Evolutionary conservation across 768 basidiomycete species (phyloP).

Genomic region (Boletellus ananiceps): DNA sequence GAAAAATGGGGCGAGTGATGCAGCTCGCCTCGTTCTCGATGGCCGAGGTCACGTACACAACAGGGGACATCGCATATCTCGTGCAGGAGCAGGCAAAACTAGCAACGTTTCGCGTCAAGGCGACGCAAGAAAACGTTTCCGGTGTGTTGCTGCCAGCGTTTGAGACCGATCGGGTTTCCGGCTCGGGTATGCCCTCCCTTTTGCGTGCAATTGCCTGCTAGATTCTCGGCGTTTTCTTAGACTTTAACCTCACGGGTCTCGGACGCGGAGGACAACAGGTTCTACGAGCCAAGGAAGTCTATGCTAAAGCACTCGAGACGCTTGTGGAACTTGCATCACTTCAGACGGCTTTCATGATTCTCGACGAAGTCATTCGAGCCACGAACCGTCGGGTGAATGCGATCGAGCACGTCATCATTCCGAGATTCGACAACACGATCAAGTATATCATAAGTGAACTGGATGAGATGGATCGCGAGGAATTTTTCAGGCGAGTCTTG

Average conservation of each 20-base stretch:
- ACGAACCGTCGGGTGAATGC: conserved; percentile 99
- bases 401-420: conserved; percentile 96
- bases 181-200: conserved; percentile 55
- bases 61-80: conserved; percentile 95
- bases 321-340: conserved; percentile 95
- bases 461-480: conserved; percentile 97
- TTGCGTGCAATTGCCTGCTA: neutral
- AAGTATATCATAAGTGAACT: conserved; percentile 96
- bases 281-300: conserved; percentile 90
- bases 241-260: conserved; percentile 95
- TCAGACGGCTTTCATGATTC: conserved; percentile 96
- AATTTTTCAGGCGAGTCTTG: conserved; percentile 73
- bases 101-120: conserved; percentile 89
- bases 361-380: conserved; percentile 98
- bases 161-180: conserved; percentile 81
- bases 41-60: conserved; percentile 97
- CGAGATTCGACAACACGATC: conserved; percentile 93
- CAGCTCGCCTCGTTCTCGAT: conserved; percentile 98
- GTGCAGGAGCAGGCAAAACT: conserved; percentile 93
- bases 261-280: conserved; percentile 97
- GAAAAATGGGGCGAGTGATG: conserved; percentile 99
- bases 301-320: conserved; percentile 95
- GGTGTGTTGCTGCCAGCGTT: conserved; percentile 95
- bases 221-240: conserved; percentile 36
- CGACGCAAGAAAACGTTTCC: conserved; percentile 96